Percentiles rank a stretch among this genome's conserved stretches.
Evolutionary conservation across 2,329 filamentous ascomycete genomes (phyloP).

Genomic region (Colletotrichum ledebouriae): DNA sequence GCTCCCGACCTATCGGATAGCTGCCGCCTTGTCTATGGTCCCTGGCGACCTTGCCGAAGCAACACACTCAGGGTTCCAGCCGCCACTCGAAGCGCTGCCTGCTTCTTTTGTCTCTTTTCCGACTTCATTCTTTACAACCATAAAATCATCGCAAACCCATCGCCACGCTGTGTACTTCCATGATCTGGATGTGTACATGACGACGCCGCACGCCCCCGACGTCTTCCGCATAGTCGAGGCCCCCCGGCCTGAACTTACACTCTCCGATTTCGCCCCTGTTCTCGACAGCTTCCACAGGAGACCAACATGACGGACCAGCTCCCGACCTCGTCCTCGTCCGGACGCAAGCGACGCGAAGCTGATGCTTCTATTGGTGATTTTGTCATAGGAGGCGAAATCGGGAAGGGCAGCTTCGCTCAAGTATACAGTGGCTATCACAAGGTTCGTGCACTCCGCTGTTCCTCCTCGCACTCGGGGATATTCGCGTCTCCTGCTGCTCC

Average conservation of each 20-base stretch:
- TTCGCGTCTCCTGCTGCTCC: not conserved
- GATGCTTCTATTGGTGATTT: constrained; percentile 75
- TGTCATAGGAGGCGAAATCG: constrained; percentile 88
- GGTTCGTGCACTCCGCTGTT: constrained; percentile 64
- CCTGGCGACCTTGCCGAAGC: constrained; percentile 47
- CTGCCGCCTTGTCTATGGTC: constrained; percentile 45
- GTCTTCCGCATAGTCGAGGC: constrained; percentile 49
- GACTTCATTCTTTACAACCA: constrained; percentile 22
- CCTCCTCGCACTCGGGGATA: not conserved
- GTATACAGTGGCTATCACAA: constrained; percentile 91
- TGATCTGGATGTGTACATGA: constrained; percentile 56
- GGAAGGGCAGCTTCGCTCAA: constrained; percentile 96
- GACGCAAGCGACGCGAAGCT: constrained; percentile 50
- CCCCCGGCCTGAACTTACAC: constrained; percentile 28
- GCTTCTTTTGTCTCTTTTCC: constrained; percentile 44
- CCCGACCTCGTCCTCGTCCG: constrained; percentile 52
- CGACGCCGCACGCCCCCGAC: constrained; percentile 51
- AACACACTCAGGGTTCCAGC: constrained; percentile 30
- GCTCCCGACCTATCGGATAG: constrained; percentile 50
- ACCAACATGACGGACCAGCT: constrained; percentile 56
- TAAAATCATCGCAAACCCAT: constrained; percentile 7
- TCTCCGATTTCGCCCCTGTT: constrained; percentile 50
- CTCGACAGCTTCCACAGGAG: constrained; percentile 50
- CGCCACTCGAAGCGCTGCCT: constrained; percentile 35
- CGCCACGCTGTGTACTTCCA: not conserved